Base-by-base conservation (phyloP, 2,329 filamentous ascomycete genomes). In the Plenodomus lindquistii region DNA sequence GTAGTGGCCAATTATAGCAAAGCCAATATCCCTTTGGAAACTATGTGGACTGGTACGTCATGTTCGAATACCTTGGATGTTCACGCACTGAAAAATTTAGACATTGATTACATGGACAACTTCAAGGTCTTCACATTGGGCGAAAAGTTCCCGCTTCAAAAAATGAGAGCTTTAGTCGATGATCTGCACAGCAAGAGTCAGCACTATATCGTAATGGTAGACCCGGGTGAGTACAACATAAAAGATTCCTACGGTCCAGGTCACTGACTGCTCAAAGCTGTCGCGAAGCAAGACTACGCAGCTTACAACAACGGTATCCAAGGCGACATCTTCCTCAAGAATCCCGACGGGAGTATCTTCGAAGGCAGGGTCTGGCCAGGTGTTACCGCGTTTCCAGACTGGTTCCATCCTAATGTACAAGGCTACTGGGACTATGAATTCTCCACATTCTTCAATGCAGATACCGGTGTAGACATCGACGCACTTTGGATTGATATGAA, bases 191-290 rank as follows among this genome's bases (percentile, higher is more conserved):
- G 71, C 5, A 79, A 84, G 47, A 67, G 87, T 39, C 87, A 90
- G 64, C 81, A 88, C 44, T 89, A 88, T 56, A 81, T 89, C 39
- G 76, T 91, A 37, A 94, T 93, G 87, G 87, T 93, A 0, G 89
- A 93, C 59, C 86, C 86, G 2, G 61, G 61, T 62, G 2, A 34
- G 52, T 46, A 2, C 4, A 31, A 17, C 16, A 4, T 9, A 11
- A 7, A 16, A 4, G 5, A 0, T 10, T n/a, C 6, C 13, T 10
- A 16, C 38, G 10, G 16, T 20, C 3, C 8, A n/a, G 22, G 13
- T 36, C 11, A 81, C 83, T 29, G 74, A 82, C 10, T 75, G 78
- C 6, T 70, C n/a, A 4, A 20, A 59, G 85, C 85, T 21, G 79
- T 84, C 7, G 77, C 76, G 1, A 64, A 62, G 34, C 63, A 68